Conservation (phyloP, 1,284 basidiomycete genomes). For the Phlebopus sp. region DNA sequence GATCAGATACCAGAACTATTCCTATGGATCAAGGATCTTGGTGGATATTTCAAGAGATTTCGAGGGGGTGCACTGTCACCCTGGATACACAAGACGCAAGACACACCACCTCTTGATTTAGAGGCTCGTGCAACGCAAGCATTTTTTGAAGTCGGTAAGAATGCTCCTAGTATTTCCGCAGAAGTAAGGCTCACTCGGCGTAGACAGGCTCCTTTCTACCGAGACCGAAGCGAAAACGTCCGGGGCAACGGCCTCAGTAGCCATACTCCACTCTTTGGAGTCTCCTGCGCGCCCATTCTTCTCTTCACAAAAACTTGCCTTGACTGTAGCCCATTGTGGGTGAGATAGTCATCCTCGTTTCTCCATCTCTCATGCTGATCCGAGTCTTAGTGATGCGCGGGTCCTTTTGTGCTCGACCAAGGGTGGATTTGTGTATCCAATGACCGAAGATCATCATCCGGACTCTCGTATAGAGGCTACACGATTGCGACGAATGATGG, state of each 20-base stretch:
- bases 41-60: slow-evolving; percentile 89
- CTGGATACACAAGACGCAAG: slow-evolving; percentile 52
- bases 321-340: slow-evolving; percentile 95
- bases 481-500: slow-evolving; percentile 87
- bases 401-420: slow-evolving; percentile 78
- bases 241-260: slow-evolving; percentile 91
- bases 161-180: slow-evolving; percentile 1
- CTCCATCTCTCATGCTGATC: slow-evolving; percentile 5
- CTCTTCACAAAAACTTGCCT: slow-evolving; percentile 60
- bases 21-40: slow-evolving; percentile 71
- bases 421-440: slow-evolving; percentile 68
- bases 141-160: slow-evolving; percentile 72
- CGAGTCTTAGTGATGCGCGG: slow-evolving; percentile 73
- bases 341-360: slow-evolving; percentile 35
- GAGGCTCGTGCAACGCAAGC: slow-evolving; percentile 83
- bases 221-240: slow-evolving; percentile 62
- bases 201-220: slow-evolving; percentile 56
- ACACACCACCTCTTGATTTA: slow-evolving; percentile 59
- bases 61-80: slow-evolving; percentile 73
- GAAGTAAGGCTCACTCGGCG: slow-evolving; percentile 38
- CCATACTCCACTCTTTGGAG: slow-evolving; percentile 83
- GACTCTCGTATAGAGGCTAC: slow-evolving; percentile 85
- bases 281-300: slow-evolving; percentile 77
- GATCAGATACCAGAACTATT: slow-evolving; percentile 72
- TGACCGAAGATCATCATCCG: slow-evolving; percentile 93